A percentile compares a stretch with the other conserved stretches of the same genome.
Conservation (phyloP, 768 basidiomycete genomes). For the Nidula microcarpa region DNA sequence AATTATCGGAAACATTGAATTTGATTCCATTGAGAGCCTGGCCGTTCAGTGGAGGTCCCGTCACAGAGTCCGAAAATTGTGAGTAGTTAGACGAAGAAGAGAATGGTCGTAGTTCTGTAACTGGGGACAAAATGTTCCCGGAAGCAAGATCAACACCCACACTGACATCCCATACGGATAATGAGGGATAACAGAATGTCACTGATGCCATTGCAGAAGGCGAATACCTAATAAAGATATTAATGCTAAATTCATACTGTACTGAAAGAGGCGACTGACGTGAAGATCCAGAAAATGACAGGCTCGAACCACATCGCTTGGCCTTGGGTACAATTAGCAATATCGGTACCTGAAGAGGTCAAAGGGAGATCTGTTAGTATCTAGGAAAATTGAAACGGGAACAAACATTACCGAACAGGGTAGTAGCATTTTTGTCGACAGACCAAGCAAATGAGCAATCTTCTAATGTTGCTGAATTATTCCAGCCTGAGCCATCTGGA, state of each 20-base stretch:
- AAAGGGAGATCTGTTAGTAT: not conserved
- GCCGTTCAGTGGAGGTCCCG: conserved; percentile 39
- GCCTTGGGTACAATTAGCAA: conserved; percentile 18
- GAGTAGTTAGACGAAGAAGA: conserved; percentile 33
- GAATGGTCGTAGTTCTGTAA: conserved; percentile 37
- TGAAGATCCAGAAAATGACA: conserved; percentile 59
- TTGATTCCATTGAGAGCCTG: conserved; percentile 52
- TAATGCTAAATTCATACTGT: not conserved
- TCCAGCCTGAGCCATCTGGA: conserved; percentile 33
- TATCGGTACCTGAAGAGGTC: conserved; percentile 21
- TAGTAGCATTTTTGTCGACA: conserved; percentile 33
- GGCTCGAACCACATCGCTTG: conserved; percentile 37
- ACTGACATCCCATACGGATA: conserved; percentile 41
- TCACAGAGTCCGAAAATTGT: conserved; percentile 38
- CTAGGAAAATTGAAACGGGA: not conserved
- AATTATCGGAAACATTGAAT: conserved; percentile 39
- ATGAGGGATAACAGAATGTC: conserved; percentile 42
- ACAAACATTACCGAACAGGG: conserved; percentile 38
- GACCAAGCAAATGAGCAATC: conserved; percentile 37
- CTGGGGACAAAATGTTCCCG: conserved; percentile 37
- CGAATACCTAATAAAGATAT: not conserved
- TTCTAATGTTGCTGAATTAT: conserved; percentile 33
- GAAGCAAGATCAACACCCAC: conserved; percentile 41
- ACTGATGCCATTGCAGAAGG: conserved; percentile 34
- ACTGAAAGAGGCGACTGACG: conserved; percentile 7